Evolutionary conservation across 805 yeast genomes (phyloP).

Genomic region (Sugiyamaella valdiviana): DNA sequence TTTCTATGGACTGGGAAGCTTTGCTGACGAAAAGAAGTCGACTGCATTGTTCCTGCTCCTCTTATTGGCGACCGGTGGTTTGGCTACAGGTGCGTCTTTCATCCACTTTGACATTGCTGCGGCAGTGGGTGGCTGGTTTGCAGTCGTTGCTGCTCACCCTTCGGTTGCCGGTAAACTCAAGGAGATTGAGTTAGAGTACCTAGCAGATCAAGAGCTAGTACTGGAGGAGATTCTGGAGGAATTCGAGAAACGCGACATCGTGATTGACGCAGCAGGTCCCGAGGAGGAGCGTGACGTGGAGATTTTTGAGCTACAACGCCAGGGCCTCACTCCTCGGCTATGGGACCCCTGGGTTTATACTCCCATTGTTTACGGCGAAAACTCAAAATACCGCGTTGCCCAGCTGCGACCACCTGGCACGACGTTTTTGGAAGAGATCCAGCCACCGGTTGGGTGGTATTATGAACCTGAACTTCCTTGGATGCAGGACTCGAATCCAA

Average conservation of each 20-base stretch:
- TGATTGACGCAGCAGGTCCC: constrained; percentile 51
- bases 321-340: constrained; percentile 49
- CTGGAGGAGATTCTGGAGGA: constrained; percentile 32
- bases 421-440: constrained; percentile 44
- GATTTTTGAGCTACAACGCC: constrained; percentile 67
- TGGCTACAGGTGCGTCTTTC: constrained; percentile 36
- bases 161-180: constrained; percentile 31
- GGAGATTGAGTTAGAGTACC: constrained; percentile 22
- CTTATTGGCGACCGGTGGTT: constrained; percentile 19
- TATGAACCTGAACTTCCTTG: constrained; percentile 57
- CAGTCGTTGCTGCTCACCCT: constrained; percentile 56
- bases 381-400: constrained; percentile 41
- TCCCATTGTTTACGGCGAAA: constrained; percentile 46
- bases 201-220: constrained; percentile 26
- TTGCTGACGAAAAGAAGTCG: constrained; percentile 60
- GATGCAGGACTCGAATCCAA: constrained; percentile 54
- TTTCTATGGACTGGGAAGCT: constrained; percentile 59
- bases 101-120: constrained; percentile 58
- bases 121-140: constrained; percentile 53
- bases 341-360: constrained; percentile 63
- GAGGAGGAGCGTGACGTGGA: constrained; percentile 62
- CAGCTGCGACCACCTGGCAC: constrained; percentile 64
- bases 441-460: constrained; percentile 70
- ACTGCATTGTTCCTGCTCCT: constrained; percentile 48
- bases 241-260: constrained; percentile 43